Evolutionary conservation across 2,329 filamentous ascomycete species (phyloP).

Genomic region (Aspergillus pseudonomiae): DNA sequence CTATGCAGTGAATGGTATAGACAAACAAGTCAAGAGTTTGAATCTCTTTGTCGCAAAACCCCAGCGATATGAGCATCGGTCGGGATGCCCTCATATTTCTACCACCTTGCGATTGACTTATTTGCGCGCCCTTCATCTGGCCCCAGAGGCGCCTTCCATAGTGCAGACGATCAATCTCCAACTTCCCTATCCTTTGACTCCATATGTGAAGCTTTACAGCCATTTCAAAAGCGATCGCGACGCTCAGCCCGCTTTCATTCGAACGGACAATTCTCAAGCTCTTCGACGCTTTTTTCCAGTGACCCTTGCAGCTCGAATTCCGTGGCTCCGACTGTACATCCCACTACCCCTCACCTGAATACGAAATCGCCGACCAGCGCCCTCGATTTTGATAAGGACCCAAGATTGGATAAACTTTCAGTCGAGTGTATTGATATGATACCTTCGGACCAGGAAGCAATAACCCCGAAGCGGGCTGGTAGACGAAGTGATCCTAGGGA

Average conservation of each 20-base stretch:
- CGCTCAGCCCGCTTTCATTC: constrained; percentile 16
- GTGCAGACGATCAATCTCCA: constrained; percentile 13
- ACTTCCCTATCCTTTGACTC: constrained; percentile 37
- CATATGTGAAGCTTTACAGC: constrained; percentile 40
- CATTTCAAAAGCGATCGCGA: constrained; percentile 36
- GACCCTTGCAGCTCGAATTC: constrained; percentile 15
- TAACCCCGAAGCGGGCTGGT: constrained; percentile 25
- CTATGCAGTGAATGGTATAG: neutral
- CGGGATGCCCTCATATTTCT: constrained; percentile 66
- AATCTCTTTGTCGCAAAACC: constrained; percentile 1
- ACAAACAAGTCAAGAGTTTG: neutral
- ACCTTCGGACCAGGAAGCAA: constrained; percentile 30
- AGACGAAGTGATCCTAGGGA: constrained; percentile 27
- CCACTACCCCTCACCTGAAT: constrained; percentile 21
- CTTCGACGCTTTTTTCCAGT: neutral
- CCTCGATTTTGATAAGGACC: constrained; percentile 57
- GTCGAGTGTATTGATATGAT: constrained; percentile 81
- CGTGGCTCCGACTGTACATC: constrained; percentile 4
- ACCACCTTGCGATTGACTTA: constrained; percentile 64
- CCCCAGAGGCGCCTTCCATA: constrained; percentile 13
- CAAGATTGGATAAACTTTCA: constrained; percentile 77
- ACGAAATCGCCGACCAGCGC: constrained; percentile 22
- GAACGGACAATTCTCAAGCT: constrained; percentile 17
- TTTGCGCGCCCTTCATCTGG: constrained; percentile 43
- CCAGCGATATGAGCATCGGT: constrained; percentile 32